Evolutionary conservation across 2,329 filamentous ascomycete genomes (phyloP).

Genomic region (Fulvia fulva): DNA sequence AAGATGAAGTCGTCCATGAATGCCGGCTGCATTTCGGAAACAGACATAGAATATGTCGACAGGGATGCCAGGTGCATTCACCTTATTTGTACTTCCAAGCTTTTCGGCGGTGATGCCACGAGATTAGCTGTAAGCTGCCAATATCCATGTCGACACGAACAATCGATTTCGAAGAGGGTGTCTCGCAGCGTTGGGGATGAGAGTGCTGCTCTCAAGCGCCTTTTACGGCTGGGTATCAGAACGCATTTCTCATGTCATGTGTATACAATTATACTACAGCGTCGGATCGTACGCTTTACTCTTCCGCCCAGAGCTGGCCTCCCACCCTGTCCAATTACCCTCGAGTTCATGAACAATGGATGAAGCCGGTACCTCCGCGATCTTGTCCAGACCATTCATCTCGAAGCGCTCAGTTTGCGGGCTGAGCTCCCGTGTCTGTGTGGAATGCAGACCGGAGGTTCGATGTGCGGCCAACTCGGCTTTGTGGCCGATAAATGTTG

Average conservation of each 20-base stretch:
- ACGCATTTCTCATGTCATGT: constrained; percentile 1
- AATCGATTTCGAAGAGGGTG: too few relatives aligned
- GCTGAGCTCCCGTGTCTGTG: background rate
- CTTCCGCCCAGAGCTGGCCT: constrained; percentile 2
- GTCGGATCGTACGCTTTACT: constrained; percentile 4
- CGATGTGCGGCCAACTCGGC: constrained; percentile 1
- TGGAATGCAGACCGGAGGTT: background rate
- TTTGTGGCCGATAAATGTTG: constrained; percentile 2
- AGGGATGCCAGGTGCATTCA: too few relatives aligned
- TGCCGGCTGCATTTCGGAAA: too few relatives aligned
- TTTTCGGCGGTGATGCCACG: too few relatives aligned
- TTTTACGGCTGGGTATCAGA: background rate
- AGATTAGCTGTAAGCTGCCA: too few relatives aligned
- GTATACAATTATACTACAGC: constrained; percentile 1
- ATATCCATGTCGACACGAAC: too few relatives aligned
- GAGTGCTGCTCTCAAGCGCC: background rate
- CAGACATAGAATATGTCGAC: too few relatives aligned
- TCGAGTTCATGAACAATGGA: constrained; percentile 2
- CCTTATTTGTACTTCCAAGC: too few relatives aligned
- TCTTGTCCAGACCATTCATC: constrained; percentile 1
- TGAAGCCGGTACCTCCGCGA: constrained; percentile 1
- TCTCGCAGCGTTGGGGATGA: too few relatives aligned
- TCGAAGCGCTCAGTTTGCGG: constrained; percentile 1
- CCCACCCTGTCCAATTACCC: background rate
- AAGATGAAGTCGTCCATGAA: too few relatives aligned